Evolutionary conservation across 1,284 basidiomycete species (phyloP).

Genomic region (Acaromyces ingoldii): DNA sequence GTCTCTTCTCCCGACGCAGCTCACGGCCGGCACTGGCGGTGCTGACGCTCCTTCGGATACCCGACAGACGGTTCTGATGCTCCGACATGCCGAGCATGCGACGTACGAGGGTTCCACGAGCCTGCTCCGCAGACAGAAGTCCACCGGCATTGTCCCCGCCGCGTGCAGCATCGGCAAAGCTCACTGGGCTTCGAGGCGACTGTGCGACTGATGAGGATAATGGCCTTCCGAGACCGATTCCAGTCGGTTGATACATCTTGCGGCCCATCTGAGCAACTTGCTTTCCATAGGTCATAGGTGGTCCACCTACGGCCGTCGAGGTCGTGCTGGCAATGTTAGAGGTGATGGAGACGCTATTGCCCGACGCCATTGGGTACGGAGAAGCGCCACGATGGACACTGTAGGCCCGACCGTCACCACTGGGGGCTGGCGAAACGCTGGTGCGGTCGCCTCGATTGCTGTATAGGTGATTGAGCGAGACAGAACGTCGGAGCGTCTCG

Average conservation of each 20-base stretch:
- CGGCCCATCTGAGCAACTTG: slow-evolving; percentile 6
- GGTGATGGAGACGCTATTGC: slow-evolving; percentile 84
- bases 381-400: slow-evolving; percentile 11
- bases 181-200: too few relatives aligned
- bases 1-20: slow-evolving; percentile 65
- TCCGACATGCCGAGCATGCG: slow-evolving; percentile 31
- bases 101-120: slow-evolving; percentile 27
- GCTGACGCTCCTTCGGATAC: slow-evolving; percentile 22
- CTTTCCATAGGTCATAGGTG: slow-evolving; percentile 1
- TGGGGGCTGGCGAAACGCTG: slow-evolving; percentile 1
- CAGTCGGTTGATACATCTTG: slow-evolving; percentile 1
- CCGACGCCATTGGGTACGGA: slow-evolving; percentile 44
- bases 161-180: too few relatives aligned
- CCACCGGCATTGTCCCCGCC: neutral
- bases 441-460: too few relatives aligned
- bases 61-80: neutral
- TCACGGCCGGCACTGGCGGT: slow-evolving; percentile 5
- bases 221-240: neutral
- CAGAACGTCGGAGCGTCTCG: slow-evolving; percentile 62
- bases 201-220: too few relatives aligned
- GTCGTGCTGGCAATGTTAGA: slow-evolving; percentile 83
- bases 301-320: slow-evolving; percentile 54
- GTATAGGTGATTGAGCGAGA: slow-evolving; percentile 69
- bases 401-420: neutral
- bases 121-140: neutral